Evolutionary conservation across 177 flowering plant genomes (phyloP), one percentile per base, ranked within the genome.

Genomic region (Vitis hybrid): DNA sequence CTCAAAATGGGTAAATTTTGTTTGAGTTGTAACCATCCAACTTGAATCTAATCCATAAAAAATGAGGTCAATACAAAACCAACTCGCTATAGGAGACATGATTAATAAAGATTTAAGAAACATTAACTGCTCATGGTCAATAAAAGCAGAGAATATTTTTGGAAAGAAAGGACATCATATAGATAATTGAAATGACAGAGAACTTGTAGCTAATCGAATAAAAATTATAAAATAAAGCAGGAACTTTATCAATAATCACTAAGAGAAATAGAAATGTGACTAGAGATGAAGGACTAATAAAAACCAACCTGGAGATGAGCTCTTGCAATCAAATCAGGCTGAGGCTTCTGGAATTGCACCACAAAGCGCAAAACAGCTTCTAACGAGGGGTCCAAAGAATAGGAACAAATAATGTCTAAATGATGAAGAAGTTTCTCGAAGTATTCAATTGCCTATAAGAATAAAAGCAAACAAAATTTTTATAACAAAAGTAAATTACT

Each of bases 241-340:
- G 8, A 3, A 61, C 48, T 5, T 12, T 14, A 66, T 19, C 56
- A 65, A n/a, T 11, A 15, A 49, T 5, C 3, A 10, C 10, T 60
- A 48, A 52, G 56, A 30, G 11, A 10, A 72, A 52, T 9, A 19
- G 70, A 19, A 26, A 60, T 15, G n/a, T 40, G 48, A 70, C 9
- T 52, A 48, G 6, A 7, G 54, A 8, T 60, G 18, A 26, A 26
- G 19, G 12, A 67, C 11, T 40, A 23, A 51, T 23, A 21, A 52
- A 62, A 74, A 58, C 72, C 58, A 72, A 95, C 99, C 97, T 95
- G 99, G 60, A 95, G 84, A 86, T 86, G 88, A 79, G 95, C 89
- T 86, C 99, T 91, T 75, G 98, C 90, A 78, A 95, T 97, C 82
- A 95, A 82, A 86, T 90, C 98, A 67, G 98, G 99, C 70, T 90